phyloP scores from a whole-genome alignment of 2,329 filamentous ascomycete species.

The Pseudogymnoascus destructans region DNA sequence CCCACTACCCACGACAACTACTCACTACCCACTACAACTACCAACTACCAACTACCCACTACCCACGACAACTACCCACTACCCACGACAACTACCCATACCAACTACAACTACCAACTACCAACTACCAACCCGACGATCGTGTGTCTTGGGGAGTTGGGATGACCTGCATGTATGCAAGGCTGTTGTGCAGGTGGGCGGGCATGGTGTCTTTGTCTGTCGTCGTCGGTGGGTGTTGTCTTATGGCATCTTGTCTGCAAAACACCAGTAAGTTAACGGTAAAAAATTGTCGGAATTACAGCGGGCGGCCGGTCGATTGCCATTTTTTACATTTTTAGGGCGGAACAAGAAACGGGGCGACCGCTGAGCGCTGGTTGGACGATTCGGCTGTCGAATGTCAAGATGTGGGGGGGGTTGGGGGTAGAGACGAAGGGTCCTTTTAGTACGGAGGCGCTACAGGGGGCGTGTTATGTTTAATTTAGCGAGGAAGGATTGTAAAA shows the following conservation, averaged over 20 bases:
- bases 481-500: neutral
- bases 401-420: neutral
- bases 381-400: neutral
- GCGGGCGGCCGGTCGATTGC: neutral
- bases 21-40: too few species aligned
- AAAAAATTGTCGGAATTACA: neutral
- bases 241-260: neutral
- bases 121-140: too few species aligned
- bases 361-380: neutral
- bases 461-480: neutral
- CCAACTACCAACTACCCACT: too few species aligned
- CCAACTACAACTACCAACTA: too few species aligned
- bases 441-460: neutral
- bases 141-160: too few species aligned
- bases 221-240: neutral
- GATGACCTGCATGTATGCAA: neutral
- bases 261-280: neutral
- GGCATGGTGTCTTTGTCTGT: neutral
- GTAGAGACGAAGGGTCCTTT: neutral
- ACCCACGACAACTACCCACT: too few species aligned
- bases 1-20: too few species aligned
- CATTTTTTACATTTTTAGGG: neutral
- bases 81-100: too few species aligned
- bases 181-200: neutral
- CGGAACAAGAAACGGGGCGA: neutral